These are phyloP conservation scores for Hymenochaete sp. DNA, from an alignment of 1,284 basidiomycete species.

Conservation along the genomic window DNA sequence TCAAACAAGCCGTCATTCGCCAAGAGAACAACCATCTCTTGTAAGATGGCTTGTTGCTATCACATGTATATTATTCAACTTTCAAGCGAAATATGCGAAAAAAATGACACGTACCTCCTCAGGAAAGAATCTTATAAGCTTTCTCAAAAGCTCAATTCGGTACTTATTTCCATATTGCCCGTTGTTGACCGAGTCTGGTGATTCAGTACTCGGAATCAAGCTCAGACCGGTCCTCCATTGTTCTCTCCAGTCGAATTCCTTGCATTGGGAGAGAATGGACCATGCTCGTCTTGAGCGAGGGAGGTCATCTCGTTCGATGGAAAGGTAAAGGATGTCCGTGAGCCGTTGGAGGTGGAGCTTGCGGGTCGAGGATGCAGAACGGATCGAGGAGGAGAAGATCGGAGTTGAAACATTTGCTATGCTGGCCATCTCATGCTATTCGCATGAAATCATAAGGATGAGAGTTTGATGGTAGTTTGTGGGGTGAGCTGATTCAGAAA, in stretches of 20 bases:
- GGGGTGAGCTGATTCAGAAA: no score
- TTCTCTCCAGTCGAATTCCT: slow-evolving; percentile 69
- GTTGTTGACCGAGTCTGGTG: slow-evolving; percentile 24
- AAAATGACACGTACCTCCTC: slow-evolving; percentile 40
- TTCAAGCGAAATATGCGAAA: slow-evolving; percentile 4
- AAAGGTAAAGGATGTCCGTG: slow-evolving; percentile 67
- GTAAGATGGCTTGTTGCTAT: slow-evolving; percentile 69
- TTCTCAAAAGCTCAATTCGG: slow-evolving; percentile 20
- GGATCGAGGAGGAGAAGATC: no score
- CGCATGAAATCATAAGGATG: no score
- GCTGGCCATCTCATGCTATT: no score
- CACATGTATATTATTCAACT: slow-evolving; percentile 9
- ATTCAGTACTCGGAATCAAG: slow-evolving; percentile 34
- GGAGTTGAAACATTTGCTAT: no score
- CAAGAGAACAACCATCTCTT: slow-evolving; percentile 64
- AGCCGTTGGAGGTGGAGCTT: slow-evolving; percentile 65
- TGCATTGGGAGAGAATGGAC: slow-evolving; percentile 74
- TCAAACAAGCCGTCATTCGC: slow-evolving; percentile 48
- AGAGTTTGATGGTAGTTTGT: no score
- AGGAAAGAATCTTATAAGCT: slow-evolving; percentile 57
- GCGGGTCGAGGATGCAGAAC: slow-evolving; percentile 36
- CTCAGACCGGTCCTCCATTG: slow-evolving; percentile 69
- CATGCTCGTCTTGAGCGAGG: slow-evolving; percentile 65
- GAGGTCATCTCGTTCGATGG: slow-evolving; percentile 61
- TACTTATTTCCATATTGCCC: slow-evolving; percentile 10